Evolutionary conservation across 768 basidiomycete genomes (phyloP), one percentile per base, ranked within the genome.

Genomic region (Calocybe cyanea): DNA sequence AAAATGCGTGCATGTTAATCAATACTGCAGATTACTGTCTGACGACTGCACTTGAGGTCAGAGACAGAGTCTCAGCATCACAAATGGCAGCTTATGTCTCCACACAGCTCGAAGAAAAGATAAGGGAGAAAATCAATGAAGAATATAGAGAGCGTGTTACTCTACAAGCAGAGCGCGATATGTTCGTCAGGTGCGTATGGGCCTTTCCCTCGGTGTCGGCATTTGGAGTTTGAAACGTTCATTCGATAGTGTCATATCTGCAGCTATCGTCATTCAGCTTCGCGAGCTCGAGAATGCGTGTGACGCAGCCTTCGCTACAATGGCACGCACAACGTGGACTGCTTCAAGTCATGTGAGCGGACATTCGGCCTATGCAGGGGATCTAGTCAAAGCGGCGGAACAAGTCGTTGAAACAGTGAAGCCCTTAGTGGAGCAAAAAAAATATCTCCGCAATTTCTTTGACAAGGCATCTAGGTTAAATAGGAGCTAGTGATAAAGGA

Each of bases 1-100:
- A 80, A 56, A 89, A 87, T 51, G 82, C 89, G 0, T 93, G 91
- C 60, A 69, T 92, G n/a, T 67, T 95, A 19, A 83, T 99, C 59
- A 98, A 99, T 58, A 99, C 96, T 0, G 95, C 94, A 1, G 94
- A 98, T 60, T 99, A 98, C 61, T 99, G 96, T 59, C 88, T 93
- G 52, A 81, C 80, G 1, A 99, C 95, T 2, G 90, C 94, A 1
- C 59, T 81, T 15, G 92, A 96, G 78, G 93, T 86, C 55, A 8
- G 70, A 37, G 6, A 2, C 3, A 5, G 11, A 4, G 15, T 31
- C 13, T 17, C 13, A 0, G 18, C 28, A 23, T 24, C 6, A n/a
- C 32, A 15, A 43, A 30, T 19, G 7, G 5, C 33, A 17, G 23
- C 24, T 13, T 49, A 34, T 33, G 14, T 36, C 38, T 9, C 24